Evolutionary conservation across 208 protist species (phyloP).

Genomic region (Trichomonas gallinae): DNA sequence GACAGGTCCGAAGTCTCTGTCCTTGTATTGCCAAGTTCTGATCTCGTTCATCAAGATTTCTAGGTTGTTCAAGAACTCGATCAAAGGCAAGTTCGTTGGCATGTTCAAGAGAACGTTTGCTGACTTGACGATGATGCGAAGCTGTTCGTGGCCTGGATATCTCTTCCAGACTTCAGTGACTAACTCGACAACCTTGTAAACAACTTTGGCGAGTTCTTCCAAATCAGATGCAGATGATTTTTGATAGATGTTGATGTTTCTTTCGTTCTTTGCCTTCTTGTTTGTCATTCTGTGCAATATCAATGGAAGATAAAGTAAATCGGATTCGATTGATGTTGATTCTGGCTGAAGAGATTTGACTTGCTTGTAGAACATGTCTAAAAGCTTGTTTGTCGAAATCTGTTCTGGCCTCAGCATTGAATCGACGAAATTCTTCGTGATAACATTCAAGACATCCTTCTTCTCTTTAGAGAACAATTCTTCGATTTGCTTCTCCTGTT

Average conservation of each 20-base stretch:
- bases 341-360: neutral
- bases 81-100: neutral
- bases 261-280: neutral
- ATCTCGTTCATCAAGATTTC: neutral
- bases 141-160: neutral
- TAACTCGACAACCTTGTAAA: neutral
- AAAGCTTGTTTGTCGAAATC: neutral
- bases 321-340: neutral
- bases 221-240: neutral
- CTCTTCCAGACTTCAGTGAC: neutral
- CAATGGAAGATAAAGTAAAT: neutral
- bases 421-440: neutral
- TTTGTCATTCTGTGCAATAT: neutral
- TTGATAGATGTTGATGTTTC: neutral
- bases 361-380: neutral
- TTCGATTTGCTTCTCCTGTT: neutral
- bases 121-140: neutral
- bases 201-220: neutral
- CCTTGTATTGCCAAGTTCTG: neutral
- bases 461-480: neutral
- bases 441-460: neutral
- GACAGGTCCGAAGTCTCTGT: neutral
- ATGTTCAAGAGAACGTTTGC: neutral
- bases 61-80: neutral
- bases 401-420: neutral